These are phyloP conservation scores for Narthecium ossifragum DNA, from an alignment of 106 monocot species.

Conservation along the genomic window DNA sequence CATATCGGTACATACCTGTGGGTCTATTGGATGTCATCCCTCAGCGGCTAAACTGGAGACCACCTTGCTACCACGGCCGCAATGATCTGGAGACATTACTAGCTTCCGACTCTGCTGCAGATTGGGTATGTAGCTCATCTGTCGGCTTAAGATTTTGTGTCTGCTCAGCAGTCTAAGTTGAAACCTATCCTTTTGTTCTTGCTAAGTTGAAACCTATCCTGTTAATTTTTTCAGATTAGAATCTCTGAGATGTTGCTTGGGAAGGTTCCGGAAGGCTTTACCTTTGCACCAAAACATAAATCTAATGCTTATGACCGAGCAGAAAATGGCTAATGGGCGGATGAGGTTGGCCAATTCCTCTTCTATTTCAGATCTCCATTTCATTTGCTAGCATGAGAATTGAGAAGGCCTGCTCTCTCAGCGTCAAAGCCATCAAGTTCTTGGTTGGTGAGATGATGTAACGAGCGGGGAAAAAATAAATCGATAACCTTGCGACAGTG, in stretches of 20 bases:
- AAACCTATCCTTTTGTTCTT: neutral
- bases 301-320: constrained; percentile 69
- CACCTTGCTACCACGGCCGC: constrained; percentile 80
- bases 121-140: constrained; percentile 57
- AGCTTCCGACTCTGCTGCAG: constrained; percentile 97
- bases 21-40: constrained; percentile 84
- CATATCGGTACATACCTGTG: constrained; percentile 75
- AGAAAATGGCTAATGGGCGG: constrained; percentile 63
- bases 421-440: too few species aligned
- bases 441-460: too few species aligned
- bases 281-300: constrained; percentile 62
- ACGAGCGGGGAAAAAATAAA: too few species aligned
- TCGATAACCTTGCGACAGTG: too few species aligned
- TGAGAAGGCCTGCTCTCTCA: too few species aligned
- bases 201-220: neutral
- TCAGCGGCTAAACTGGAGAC: constrained; percentile 82
- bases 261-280: constrained; percentile 74
- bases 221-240: constrained; percentile 38
- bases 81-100: constrained; percentile 91
- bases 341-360: too few species aligned
- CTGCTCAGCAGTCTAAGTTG: neutral
- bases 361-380: too few species aligned
- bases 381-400: too few species aligned
- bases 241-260: constrained; percentile 95
- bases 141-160: too few species aligned